A percentile compares a stretch with the other conserved stretches of the same genome.
phyloP scores from a whole-genome alignment of 2,329 filamentous ascomycete species.

The Escovopsis sp. region DNA sequence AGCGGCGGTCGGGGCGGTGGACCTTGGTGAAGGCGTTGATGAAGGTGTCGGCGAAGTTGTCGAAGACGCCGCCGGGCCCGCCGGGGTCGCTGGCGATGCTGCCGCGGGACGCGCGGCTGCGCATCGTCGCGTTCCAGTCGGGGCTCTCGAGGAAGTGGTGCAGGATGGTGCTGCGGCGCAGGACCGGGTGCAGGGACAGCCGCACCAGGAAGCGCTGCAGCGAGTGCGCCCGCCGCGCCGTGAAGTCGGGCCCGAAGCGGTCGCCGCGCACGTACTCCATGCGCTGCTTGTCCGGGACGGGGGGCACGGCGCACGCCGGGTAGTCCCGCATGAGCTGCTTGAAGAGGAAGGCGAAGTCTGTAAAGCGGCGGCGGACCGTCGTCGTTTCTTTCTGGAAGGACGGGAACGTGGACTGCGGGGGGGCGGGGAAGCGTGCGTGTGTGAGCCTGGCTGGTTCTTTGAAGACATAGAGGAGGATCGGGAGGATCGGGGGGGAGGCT shows the following conservation, averaged over 20 bases:
- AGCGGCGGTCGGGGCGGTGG: conserved; percentile 86
- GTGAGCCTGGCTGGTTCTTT: conserved; percentile 1
- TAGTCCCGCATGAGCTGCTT: conserved; percentile 81
- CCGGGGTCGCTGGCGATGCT: conserved; percentile 34
- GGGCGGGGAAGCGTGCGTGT: not conserved
- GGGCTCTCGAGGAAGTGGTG: conserved; percentile 81
- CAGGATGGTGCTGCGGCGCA: conserved; percentile 69
- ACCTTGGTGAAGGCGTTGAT: conserved; percentile 96
- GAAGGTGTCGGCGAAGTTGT: conserved; percentile 89
- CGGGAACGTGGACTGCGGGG: conserved; percentile 69
- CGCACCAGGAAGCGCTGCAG: conserved; percentile 83
- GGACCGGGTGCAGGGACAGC: conserved; percentile 72
- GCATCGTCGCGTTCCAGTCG: conserved; percentile 97
- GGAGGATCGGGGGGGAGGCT: conserved; percentile 6
- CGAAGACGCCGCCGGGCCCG: conserved; percentile 60
- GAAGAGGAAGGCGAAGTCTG: conserved; percentile 93
- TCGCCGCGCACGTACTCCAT: conserved; percentile 98
- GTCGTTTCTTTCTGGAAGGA: conserved; percentile 76
- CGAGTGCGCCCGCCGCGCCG: conserved; percentile 71
- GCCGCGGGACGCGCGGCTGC: conserved; percentile 53
- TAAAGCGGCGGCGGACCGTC: conserved; percentile 78
- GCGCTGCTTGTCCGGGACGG: conserved; percentile 94
- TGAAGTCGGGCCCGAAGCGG: conserved; percentile 89
- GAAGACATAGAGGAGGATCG: not conserved
- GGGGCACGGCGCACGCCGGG: conserved; percentile 82